Evolutionary conservation across 2,329 filamentous ascomycete species (phyloP).

Genomic region (Drechslera avenae): DNA sequence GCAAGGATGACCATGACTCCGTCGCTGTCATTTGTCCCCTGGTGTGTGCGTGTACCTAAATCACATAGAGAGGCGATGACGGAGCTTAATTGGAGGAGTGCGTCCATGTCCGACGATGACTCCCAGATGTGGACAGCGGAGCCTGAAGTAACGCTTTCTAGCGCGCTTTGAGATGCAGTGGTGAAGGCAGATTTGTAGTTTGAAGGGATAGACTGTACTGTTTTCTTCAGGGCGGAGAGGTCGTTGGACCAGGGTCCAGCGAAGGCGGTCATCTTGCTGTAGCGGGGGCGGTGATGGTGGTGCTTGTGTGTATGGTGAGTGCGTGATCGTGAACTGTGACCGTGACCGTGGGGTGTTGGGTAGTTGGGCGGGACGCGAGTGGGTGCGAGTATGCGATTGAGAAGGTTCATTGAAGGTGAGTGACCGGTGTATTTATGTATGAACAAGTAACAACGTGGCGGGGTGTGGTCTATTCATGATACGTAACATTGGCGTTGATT

Average conservation of each 20-base stretch:
- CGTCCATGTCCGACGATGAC: slow-evolving; percentile 38
- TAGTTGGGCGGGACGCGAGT: neutral
- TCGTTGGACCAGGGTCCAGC: slow-evolving; percentile 35
- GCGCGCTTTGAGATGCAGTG: slow-evolving; percentile 23
- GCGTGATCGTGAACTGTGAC: neutral
- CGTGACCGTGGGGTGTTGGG: neutral
- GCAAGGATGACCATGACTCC: slow-evolving; percentile 40
- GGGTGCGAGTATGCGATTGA: slow-evolving; percentile 14
- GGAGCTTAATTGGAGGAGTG: slow-evolving; percentile 38
- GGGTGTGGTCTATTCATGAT: slow-evolving; percentile 5
- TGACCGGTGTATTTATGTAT: neutral
- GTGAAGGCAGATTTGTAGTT: slow-evolving; percentile 32
- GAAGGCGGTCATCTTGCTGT: slow-evolving; percentile 24
- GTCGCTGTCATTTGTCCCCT: slow-evolving; percentile 16
- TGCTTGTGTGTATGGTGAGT: slow-evolving; percentile 14
- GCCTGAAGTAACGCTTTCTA: slow-evolving; percentile 29
- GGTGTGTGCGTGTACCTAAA: slow-evolving; percentile 23
- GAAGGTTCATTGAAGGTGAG: slow-evolving; percentile 13
- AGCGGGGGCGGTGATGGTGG: neutral
- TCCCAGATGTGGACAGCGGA: slow-evolving; percentile 43
- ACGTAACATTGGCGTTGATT: neutral
- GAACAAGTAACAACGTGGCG: neutral
- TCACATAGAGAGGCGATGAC: slow-evolving; percentile 38
- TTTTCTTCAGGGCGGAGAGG: slow-evolving; percentile 31
- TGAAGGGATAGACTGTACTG: slow-evolving; percentile 30